Base-by-base conservation (phyloP, 192 early-diverging fungal genomes). In the Entomortierella chlamydospora region DNA sequence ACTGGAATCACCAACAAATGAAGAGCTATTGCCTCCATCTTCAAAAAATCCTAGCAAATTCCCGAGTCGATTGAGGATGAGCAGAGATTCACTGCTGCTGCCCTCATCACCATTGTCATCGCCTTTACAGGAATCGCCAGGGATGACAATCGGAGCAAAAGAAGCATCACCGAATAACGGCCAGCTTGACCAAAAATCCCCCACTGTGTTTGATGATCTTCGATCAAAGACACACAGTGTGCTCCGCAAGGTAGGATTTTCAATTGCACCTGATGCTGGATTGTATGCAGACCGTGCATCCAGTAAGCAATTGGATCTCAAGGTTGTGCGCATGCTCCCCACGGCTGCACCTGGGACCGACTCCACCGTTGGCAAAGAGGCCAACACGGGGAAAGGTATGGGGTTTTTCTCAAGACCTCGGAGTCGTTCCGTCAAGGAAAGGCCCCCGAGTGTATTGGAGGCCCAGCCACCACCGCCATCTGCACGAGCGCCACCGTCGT, bases 211-310 rank as follows among this genome's bases (percentile, higher is more conserved):
- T 34, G 68, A 50, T 25, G 76, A 70, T 34, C 51, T 79, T 53
- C 54, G 57, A 55, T 39, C 29, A 34, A 79, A 70, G 49, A 79
- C 76, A 28, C 67, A 79, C 23, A 69, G 70, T 30, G 68, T 65
- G 10, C 67, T 79, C 3, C 61, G 65, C 50, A 70, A 66, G 26
- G 61, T 62, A 23, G 68, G 68, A 2, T 79, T 79, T 22, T 79
- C 76, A 4, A 79, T 70, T 34, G 68, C 76, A 15, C 76, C 76
- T 11, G 33, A 70, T 9, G 76, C 68, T n/a, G 76, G 68, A 37
- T 58, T 79, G 17, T 79, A 65, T 47, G 56, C 68, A 12, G 76
- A 78, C 23, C 66, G 66, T 13, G 67, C 37, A 13, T 63, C 74
- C 17, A 70, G 33, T 17, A 55, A 58, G 22, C 61, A 39, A n/a